These are phyloP conservation scores for Talaromyces amestolkiae DNA, from an alignment of 2,329 filamentous ascomycete genomes.

Conservation along the genomic window DNA sequence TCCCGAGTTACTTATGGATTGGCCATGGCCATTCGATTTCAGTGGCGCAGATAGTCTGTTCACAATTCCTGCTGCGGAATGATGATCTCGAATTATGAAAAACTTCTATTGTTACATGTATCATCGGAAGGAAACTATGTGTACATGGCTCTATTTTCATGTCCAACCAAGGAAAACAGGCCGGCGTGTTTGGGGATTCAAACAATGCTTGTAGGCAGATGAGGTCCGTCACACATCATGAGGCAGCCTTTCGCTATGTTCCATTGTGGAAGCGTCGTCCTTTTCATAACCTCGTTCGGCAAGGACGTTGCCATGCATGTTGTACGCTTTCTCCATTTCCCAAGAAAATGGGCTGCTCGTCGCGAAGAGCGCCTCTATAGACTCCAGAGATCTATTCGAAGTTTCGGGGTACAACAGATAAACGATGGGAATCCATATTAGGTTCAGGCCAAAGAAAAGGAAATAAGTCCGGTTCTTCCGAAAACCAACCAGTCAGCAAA, in stretches of 20 bases:
- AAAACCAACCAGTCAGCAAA: neutral
- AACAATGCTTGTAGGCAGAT: neutral
- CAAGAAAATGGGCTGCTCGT: constrained; percentile 46
- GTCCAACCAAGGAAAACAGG: neutral
- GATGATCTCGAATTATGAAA: neutral
- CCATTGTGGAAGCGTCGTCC: neutral
- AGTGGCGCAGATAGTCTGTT: neutral
- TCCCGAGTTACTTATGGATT: constrained; percentile 41
- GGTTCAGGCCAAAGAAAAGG: constrained; percentile 52
- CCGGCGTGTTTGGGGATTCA: neutral
- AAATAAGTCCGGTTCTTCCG: constrained; percentile 49
- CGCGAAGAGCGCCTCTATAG: constrained; percentile 52
- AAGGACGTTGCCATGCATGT: constrained; percentile 33
- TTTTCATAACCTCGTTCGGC: constrained; percentile 18
- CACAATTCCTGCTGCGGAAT: neutral
- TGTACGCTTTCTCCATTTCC: constrained; percentile 47
- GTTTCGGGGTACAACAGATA: constrained; percentile 58
- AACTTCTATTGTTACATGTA: neutral
- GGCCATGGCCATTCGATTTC: constrained; percentile 38
- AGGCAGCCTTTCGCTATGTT: neutral
- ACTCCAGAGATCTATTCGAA: constrained; percentile 50
- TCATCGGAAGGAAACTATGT: neutral
- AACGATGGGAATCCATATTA: constrained; percentile 52
- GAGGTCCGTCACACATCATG: neutral
- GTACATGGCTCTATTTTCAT: neutral